These are phyloP conservation scores for Cryptosporidium sp. DNA, from an alignment of 169 alveolate genomes.

Conservation along the genomic window DNA sequence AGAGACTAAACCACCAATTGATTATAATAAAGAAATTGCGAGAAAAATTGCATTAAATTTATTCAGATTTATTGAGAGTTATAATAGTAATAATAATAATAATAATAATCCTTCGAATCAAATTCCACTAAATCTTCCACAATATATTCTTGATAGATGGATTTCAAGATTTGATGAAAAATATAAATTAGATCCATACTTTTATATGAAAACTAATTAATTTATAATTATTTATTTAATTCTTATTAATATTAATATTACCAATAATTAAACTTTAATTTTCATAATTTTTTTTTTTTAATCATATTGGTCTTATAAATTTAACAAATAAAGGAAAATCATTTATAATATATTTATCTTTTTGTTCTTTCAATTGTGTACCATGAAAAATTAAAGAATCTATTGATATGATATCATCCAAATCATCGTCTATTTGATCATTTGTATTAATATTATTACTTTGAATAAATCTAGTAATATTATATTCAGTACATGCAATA, in stretches of 20 bases:
- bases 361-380: conserved; percentile 1
- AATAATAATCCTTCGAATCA: conserved; percentile 29
- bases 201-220: conserved; percentile 84
- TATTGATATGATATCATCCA: neutral
- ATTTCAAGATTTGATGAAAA: conserved; percentile 85
- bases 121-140: conserved; percentile 84
- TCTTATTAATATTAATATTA: too few relatives aligned
- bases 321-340: conserved; percentile 43
- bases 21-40: conserved; percentile 78
- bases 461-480: conserved; percentile 40
- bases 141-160: conserved; percentile 87
- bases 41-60: conserved; percentile 87
- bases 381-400: conserved; percentile 5
- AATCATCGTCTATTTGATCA: conserved; percentile 1
- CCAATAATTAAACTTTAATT: too few relatives aligned
- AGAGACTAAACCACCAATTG: conserved; percentile 66
- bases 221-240: neutral
- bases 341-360: neutral
- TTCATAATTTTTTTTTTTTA: too few relatives aligned
- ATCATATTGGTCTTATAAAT: conserved; percentile 11
- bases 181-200: conserved; percentile 90
- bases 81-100: conserved; percentile 78
- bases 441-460: neutral
- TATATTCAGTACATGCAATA: conserved; percentile 48
- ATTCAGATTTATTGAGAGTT: conserved; percentile 86